Evolutionary conservation across 805 yeast species (phyloP), one percentile per base, ranked within the genome.

Genomic region (Diddensiella transvaalensis): DNA sequence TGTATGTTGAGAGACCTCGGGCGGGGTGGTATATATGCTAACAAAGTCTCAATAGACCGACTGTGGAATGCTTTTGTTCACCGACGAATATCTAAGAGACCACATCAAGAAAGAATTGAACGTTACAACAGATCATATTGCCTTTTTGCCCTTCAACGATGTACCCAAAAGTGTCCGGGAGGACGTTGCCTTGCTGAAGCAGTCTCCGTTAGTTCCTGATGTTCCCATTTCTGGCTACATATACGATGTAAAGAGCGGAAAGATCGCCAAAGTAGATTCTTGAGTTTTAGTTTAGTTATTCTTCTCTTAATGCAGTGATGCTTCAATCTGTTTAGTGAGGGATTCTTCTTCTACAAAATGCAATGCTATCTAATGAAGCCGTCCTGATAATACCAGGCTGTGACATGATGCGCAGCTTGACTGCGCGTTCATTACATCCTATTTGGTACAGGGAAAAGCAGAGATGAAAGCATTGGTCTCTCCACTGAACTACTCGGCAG

Each of bases 31-130:
- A 8, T 26, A 13, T 8, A 26, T 8, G 8, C 11, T 8, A 26
- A 8, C 32, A 70, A 47, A n/a, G 6, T 8, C 17, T 8, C 17
- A 6, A 6, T 35, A 35, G 38, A 70, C 74, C 10, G 75, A 71
- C 51, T 71, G 75, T 58, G 75, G 75, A 3, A 71, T 71, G 75
- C 56, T 71, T 36, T 70, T 74, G 1, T 71, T 71, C 51, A 50
- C 48, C 1, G 74, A 71, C 41, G 65, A 61, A 5, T 52, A 51
- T 4, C 48, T 71, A 17, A 53, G 74, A 44, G 53, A 40, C 1
- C 58, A 65, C 37, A 50, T 71, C 35, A 53, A 55, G 41, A 35
- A 35, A 18, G 71, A 71, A 33, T 61, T 67, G 5, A 68, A 66
- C 3, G 60, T 55, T 5, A 24, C 19, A 29, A 50, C 54, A 29